A percentile compares a stretch with the other conserved stretches of the same genome.
phyloP scores from a whole-genome alignment of 352 stramenopile genomes.

The Phytophthora macrochlamydospora region DNA sequence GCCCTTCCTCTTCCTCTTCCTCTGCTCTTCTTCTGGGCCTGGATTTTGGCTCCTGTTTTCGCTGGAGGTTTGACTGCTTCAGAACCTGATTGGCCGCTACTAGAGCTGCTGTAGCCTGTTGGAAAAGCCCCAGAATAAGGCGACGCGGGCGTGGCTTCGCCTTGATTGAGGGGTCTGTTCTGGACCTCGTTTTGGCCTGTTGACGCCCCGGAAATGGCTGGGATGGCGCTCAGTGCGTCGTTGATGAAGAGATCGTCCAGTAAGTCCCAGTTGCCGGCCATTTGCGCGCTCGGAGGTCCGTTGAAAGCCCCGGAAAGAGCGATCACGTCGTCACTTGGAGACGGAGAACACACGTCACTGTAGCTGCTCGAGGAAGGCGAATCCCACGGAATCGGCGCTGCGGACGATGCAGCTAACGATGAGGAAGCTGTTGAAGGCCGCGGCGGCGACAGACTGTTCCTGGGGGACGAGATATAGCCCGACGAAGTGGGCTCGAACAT shows the following conservation, averaged over 20 bases:
- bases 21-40: conserved; percentile 7
- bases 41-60: not conserved
- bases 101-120: conserved; percentile 12
- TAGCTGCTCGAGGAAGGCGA: conserved; percentile 19
- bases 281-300: not conserved
- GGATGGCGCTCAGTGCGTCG: conserved; percentile 36
- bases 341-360: conserved; percentile 14
- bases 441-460: not conserved
- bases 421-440: not conserved
- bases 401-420: conserved; percentile 7
- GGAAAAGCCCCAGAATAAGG: conserved; percentile 16
- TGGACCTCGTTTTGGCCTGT: conserved; percentile 7
- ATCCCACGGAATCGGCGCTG: conserved; percentile 1
- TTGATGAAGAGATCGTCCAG: conserved; percentile 63
- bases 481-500: not conserved
- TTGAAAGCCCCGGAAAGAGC: not conserved
- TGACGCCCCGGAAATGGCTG: not conserved
- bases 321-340: conserved; percentile 9
- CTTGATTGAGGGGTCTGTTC: conserved; percentile 4
- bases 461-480: not conserved
- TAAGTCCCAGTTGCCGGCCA: conserved; percentile 55
- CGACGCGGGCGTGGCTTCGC: conserved; percentile 16
- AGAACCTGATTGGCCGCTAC: conserved; percentile 5
- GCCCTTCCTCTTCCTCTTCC: conserved; percentile 17
- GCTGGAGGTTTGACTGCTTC: not conserved